Percentiles rank a stretch among this genome's conserved stretches.
phyloP scores from a whole-genome alignment of 164 flowering plant genomes.

The Stephania cephalantha region DNA sequence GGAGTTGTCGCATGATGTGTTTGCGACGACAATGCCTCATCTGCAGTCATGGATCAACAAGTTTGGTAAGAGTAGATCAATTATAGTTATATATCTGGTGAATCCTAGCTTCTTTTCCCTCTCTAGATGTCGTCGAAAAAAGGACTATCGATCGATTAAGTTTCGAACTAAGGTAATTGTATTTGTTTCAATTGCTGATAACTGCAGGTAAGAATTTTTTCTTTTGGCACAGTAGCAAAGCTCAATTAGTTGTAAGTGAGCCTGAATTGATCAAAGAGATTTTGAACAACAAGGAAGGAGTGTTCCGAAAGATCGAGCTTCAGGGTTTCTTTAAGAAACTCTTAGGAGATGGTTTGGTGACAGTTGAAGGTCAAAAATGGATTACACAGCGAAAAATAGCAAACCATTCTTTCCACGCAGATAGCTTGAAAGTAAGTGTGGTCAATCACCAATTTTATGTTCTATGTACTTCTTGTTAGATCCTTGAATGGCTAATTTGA shows the following conservation, averaged over 20 bases:
- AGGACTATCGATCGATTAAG: too few relatives aligned
- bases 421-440: conserved; percentile 31
- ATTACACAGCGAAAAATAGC: conserved; percentile 17
- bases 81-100: not conserved
- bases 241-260: conserved; percentile 30
- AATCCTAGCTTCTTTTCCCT: not conserved
- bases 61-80: conserved; percentile 14
- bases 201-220: conserved; percentile 29
- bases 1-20: conserved; percentile 25
- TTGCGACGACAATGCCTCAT: conserved; percentile 21
- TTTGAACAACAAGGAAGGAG: conserved; percentile 24
- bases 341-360: conserved; percentile 37
- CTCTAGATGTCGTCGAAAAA: too few relatives aligned
- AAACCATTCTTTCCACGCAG: conserved; percentile 36
- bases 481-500: not conserved
- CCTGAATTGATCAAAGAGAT: conserved; percentile 36
- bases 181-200: not conserved
- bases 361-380: conserved; percentile 39
- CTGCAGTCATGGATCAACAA: conserved; percentile 18
- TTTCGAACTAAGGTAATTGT: not conserved
- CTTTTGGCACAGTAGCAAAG: conserved; percentile 28
- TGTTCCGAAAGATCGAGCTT: conserved; percentile 19
- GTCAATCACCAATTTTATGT: not conserved
- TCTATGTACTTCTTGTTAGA: not conserved
- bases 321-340: conserved; percentile 24